A percentile compares a stretch with the other conserved stretches of the same genome.
phyloP scores from a whole-genome alignment of 345 rosid species.

The Aegle marmelos region DNA sequence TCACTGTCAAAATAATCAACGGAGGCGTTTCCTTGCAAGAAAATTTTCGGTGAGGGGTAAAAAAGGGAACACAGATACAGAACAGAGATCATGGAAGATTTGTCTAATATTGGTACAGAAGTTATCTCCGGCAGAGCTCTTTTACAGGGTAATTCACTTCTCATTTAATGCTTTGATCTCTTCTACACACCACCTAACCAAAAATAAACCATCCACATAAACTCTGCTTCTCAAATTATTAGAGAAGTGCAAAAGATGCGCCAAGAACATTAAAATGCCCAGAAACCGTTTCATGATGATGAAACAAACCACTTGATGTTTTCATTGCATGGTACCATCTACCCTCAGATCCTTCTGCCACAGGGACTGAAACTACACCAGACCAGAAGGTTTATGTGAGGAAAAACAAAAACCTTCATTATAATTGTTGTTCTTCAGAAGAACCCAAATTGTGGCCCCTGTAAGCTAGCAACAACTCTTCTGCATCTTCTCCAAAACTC shows the following conservation, averaged over 20 bases:
- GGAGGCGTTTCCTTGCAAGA: conserved; percentile 17
- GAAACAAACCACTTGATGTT: too few relatives aligned
- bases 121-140: too few relatives aligned
- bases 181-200: too few relatives aligned
- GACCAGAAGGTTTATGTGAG: too few relatives aligned
- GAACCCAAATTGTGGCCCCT: conserved; percentile 16
- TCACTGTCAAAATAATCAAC: conserved; percentile 43
- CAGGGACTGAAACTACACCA: neutral
- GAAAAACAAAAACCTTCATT: neutral
- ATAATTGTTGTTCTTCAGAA: neutral
- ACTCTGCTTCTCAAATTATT: neutral
- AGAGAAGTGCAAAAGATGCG: too few relatives aligned
- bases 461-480: conserved; percentile 35
- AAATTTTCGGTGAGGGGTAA: neutral
- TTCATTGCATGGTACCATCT: neutral
- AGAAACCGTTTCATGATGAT: too few relatives aligned
- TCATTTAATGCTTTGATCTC: too few relatives aligned
- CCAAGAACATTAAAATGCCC: neutral
- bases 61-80: conserved; percentile 26
- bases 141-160: too few relatives aligned
- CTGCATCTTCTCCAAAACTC: conserved; percentile 26
- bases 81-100: too few relatives aligned
- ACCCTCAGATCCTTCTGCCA: too few relatives aligned
- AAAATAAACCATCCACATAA: too few relatives aligned
- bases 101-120: too few relatives aligned